Conservation (phyloP, 331 rosid species). For the Phaseolus coccineus region DNA sequence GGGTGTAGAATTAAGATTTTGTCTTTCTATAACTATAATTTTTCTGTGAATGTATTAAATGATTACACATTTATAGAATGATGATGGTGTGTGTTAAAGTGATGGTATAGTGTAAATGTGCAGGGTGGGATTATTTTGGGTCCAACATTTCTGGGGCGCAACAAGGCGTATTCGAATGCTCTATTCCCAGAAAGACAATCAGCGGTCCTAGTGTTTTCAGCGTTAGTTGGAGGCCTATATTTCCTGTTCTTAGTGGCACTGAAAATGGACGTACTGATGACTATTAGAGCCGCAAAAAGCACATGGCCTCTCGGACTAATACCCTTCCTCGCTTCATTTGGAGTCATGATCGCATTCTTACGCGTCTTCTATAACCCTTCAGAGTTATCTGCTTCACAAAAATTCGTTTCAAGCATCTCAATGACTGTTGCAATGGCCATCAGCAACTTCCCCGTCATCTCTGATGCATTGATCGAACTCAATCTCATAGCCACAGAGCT, state of each 20-base stretch:
- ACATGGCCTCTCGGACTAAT: slow-evolving; percentile 57
- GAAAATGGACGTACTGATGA: slow-evolving; percentile 54
- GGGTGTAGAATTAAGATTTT: too few relatives aligned
- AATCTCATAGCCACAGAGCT: slow-evolving; percentile 63
- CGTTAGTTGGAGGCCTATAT: slow-evolving; percentile 29
- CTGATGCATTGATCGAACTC: slow-evolving; percentile 53
- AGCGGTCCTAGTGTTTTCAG: not conserved
- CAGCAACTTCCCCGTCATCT: slow-evolving; percentile 48
- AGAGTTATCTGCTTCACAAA: not conserved
- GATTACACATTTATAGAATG: too few relatives aligned
- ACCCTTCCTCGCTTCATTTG: slow-evolving; percentile 42
- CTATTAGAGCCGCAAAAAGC: slow-evolving; percentile 43
- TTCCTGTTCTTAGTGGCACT: slow-evolving; percentile 48
- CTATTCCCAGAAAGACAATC: slow-evolving; percentile 38
- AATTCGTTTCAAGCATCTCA: accelerated
- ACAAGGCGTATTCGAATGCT: not conserved
- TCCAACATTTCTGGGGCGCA: slow-evolving; percentile 56
- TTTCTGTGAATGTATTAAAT: too few relatives aligned
- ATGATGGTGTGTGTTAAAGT: not conserved
- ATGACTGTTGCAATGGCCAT: slow-evolving; percentile 28
- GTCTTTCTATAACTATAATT: too few relatives aligned
- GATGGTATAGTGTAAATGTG: not conserved
- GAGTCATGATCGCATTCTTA: not conserved
- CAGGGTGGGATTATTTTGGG: slow-evolving; percentile 75
- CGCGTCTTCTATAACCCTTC: accelerated